Evolutionary conservation across 148 eudicot species (phyloP), one percentile per base, ranked within the genome.

Genomic region (Amaranthus hypochondriacus): DNA sequence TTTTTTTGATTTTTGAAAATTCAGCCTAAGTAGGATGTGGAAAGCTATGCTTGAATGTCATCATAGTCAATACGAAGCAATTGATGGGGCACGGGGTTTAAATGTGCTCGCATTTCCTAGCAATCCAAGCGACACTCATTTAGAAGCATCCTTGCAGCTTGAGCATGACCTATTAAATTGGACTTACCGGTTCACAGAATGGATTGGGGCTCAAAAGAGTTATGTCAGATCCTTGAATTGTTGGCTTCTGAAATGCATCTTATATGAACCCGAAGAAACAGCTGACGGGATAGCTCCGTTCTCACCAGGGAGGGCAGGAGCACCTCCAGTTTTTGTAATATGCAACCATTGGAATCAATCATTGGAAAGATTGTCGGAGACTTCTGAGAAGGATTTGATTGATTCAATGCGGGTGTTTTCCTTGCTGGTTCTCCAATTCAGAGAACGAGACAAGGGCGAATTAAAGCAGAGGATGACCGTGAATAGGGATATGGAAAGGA

Each of bases 281-380:
- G 62, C 83, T 15, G 99, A 95, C 71, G 99, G 99, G 21, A 8
- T 73, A 28, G 89, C 82, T 74, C 99, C 97, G 10, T 92, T 84
- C 71, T 95, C 99, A 56, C 99, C 99, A 5, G 89, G 97, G 51
- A 85, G 97, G 63, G 86, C 89, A 7, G 97, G 99, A 12, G 97
- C 96, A 2, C 99, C 99, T 10, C 91, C 97, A 2, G 72, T 95
- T 3, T 95, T 95, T 69, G 92, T 90, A 7, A 76, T 92, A 54
- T 92, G 99, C 72, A 75, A 92, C 76, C 96, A 92, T 56, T 95
- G 99, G 99, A 80, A 89, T 52, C 97, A 90, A 69, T 83, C 96
- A 46, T 50, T 95, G 78, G 97, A 92, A 42, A 80, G 88, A 81
- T 76, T 89, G 65, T 87, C 99, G 2, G 96, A 92, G 71, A 95